These are phyloP conservation scores for Casuarina cunninghamiana DNA, from an alignment of 306 rosid genomes.

Conservation along the genomic window DNA sequence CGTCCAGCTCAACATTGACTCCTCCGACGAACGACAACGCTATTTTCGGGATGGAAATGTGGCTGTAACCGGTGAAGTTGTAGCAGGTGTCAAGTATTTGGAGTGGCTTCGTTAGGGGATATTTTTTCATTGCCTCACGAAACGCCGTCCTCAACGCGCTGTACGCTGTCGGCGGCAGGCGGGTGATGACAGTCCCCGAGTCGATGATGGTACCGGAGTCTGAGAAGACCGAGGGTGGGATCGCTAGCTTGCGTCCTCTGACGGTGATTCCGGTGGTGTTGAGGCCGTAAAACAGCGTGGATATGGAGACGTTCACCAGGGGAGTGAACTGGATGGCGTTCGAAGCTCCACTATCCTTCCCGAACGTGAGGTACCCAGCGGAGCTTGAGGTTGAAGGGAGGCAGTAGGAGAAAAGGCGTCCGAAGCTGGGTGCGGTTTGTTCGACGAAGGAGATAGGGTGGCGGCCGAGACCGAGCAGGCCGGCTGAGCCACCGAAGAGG, in stretches of 20 bases:
- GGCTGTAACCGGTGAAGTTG: too few relatives aligned
- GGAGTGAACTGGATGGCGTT: constrained; percentile 49
- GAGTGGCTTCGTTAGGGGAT: too few relatives aligned
- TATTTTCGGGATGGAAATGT: too few relatives aligned
- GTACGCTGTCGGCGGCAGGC: constrained; percentile 64
- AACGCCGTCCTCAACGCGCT: constrained; percentile 36
- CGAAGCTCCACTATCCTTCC: constrained; percentile 8
- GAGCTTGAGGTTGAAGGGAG: constrained; percentile 58
- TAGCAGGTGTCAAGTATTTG: too few relatives aligned
- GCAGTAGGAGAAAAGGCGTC: constrained; percentile 65
- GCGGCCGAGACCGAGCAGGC: constrained; percentile 77
- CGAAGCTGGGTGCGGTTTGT: constrained; percentile 57
- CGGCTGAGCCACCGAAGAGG: constrained; percentile 55
- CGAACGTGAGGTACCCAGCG: constrained; percentile 54
- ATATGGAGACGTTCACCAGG: constrained; percentile 20
- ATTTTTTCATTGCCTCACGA: constrained; percentile 40
- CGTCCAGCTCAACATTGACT: too few relatives aligned
- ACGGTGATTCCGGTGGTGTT: constrained; percentile 42
- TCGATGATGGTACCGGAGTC: constrained; percentile 57
- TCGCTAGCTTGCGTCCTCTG: constrained; percentile 32
- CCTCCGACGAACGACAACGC: too few relatives aligned
- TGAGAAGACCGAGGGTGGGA: constrained; percentile 44
- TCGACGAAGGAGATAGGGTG: constrained; percentile 58
- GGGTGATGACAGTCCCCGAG: constrained; percentile 69
- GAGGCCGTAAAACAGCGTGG: constrained; percentile 50